phyloP scores from a whole-genome alignment of 202 grass and related monocot genomes.

The Dendrocalamus latiflorus region DNA sequence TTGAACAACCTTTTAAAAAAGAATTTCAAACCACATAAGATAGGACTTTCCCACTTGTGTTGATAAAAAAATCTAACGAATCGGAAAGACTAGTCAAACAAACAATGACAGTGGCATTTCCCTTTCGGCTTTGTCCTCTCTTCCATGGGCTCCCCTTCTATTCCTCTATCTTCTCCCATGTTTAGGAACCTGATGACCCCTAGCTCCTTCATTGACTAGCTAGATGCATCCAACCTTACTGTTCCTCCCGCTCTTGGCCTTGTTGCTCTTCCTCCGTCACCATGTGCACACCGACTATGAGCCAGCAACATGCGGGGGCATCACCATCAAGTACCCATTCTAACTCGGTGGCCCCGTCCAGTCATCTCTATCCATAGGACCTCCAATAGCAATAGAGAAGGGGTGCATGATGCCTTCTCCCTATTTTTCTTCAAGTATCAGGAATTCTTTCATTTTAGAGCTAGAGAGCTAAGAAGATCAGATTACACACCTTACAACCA shows the following conservation, averaged over 20 bases:
- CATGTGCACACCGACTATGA: background rate
- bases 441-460: too few species aligned
- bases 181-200: too few species aligned
- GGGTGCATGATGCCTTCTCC: too few species aligned
- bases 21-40: background rate
- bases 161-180: too few species aligned
- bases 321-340: conserved; percentile 49
- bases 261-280: background rate
- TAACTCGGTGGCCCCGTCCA: background rate
- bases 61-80: background rate
- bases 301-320: conserved; percentile 23
- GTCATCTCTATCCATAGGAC: too few species aligned
- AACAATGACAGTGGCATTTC: background rate
- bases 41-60: background rate
- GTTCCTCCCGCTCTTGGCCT: background rate
- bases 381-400: too few species aligned
- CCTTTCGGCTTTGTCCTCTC: background rate
- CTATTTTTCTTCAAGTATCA: too few species aligned
- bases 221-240: background rate
- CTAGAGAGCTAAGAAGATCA: too few species aligned
- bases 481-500: too few species aligned
- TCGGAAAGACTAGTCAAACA: background rate
- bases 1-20: background rate
- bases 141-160: background rate
- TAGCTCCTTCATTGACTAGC: background rate